Percentiles rank a stretch among this genome's conserved stretches.
Conservation (phyloP, 108 stramenopile species). For the Cyclotella atomus region DNA sequence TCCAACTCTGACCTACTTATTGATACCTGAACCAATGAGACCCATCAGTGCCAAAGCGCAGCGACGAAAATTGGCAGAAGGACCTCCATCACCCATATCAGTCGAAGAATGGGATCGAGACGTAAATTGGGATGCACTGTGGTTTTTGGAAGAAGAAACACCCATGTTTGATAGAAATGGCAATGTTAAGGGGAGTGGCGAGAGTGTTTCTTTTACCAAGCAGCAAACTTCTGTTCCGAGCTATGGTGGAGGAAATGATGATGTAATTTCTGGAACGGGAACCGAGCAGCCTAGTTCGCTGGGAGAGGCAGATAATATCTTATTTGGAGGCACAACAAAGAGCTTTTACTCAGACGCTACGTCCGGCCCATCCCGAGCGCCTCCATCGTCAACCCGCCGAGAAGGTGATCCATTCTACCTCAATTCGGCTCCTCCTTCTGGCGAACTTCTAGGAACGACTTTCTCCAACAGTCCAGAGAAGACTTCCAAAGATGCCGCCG, state of each 20-base stretch:
- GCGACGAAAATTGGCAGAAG: conserved; percentile 67
- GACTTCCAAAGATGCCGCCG: conserved; percentile 2
- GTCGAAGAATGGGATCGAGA: conserved; percentile 39
- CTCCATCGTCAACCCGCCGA: conserved; percentile 25
- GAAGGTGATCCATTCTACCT: conserved; percentile 80
- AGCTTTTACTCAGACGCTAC: conserved; percentile 8
- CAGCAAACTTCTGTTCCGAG: conserved; percentile 9
- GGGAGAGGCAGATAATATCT: conserved; percentile 11
- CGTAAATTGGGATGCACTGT: conserved; percentile 43
- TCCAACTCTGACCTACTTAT: conserved; percentile 61
- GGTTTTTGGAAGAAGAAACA: conserved; percentile 47
- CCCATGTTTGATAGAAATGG: conserved; percentile 38
- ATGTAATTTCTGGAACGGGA: neutral
- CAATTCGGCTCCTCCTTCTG: conserved; percentile 27
- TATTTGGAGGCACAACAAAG: conserved; percentile 13
- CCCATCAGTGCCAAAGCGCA: conserved; percentile 88
- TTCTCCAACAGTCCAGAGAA: conserved; percentile 12
- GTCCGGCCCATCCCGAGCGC: conserved; percentile 15
- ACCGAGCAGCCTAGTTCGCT: neutral
- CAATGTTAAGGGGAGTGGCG: conserved; percentile 30
- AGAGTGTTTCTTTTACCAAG: conserved; percentile 48
- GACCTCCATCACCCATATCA: conserved; percentile 48
- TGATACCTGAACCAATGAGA: conserved; percentile 89
- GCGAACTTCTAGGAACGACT: conserved; percentile 16
- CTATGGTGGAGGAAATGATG: neutral